Evolutionary conservation across 2,329 filamentous ascomycete genomes (phyloP).

Genomic region (Neoscytalidium dimidiatum): DNA sequence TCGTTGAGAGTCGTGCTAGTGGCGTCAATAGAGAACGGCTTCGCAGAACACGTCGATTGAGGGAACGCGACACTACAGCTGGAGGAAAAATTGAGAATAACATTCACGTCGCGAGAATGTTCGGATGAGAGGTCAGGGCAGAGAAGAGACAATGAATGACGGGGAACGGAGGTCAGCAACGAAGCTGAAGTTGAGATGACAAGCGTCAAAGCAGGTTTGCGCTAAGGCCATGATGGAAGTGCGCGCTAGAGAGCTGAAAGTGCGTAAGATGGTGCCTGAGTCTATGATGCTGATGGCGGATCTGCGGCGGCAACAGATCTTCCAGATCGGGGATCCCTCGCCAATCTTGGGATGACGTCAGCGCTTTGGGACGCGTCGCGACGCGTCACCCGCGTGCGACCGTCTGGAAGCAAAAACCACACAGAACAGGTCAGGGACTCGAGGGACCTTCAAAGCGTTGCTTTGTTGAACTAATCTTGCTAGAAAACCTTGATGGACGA

Average conservation of each 20-base stretch:
- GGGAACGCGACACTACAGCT: background rate
- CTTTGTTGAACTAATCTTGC: no score
- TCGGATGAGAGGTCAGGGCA: background rate
- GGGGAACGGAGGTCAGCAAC: background rate
- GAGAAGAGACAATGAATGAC: background rate
- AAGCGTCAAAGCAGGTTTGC: background rate
- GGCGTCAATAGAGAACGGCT: background rate
- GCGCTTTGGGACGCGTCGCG: background rate
- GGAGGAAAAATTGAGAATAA: background rate
- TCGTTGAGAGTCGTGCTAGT: background rate
- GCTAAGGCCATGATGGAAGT: slow-evolving; percentile 4
- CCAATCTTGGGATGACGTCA: slow-evolving; percentile 15
- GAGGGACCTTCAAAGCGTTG: no score
- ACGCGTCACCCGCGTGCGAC: background rate
- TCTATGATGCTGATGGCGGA: slow-evolving; percentile 14
- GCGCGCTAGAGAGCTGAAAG: background rate
- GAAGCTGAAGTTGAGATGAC: background rate
- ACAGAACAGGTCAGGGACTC: background rate
- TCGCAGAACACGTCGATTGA: background rate
- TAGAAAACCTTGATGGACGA: no score
- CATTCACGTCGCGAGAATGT: background rate
- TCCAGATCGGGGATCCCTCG: background rate
- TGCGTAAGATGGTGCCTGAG: background rate
- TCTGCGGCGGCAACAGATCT: slow-evolving; percentile 10
- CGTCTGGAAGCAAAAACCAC: background rate